Evolutionary conservation across 768 basidiomycete genomes (phyloP).

Genomic region (Lactifluus piperatus): DNA sequence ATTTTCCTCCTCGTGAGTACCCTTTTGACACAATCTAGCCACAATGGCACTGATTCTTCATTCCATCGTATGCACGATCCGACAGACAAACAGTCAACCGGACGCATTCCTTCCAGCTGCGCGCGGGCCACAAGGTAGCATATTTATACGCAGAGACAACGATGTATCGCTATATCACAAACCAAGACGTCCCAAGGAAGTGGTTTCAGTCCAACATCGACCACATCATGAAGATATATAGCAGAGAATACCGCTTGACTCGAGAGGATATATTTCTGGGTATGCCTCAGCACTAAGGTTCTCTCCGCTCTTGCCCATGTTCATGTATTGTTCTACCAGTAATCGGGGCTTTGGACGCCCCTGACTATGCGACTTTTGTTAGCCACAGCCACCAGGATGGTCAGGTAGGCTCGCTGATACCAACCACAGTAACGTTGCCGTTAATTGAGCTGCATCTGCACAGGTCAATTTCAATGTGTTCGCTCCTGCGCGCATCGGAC

Average conservation of each 20-base stretch:
- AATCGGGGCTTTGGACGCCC: slow-evolving; percentile 61
- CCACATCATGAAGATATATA: slow-evolving; percentile 50
- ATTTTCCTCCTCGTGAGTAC: slow-evolving; percentile 26
- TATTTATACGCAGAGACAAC: slow-evolving; percentile 63
- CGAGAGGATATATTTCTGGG: slow-evolving; percentile 31
- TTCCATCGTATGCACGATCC: background rate
- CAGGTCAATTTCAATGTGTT: slow-evolving; percentile 68
- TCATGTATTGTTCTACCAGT: slow-evolving; percentile 28
- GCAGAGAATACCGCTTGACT: slow-evolving; percentile 27
- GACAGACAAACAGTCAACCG: slow-evolving; percentile 40
- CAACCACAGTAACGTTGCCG: background rate
- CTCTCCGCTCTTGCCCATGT: slow-evolving; percentile 5
- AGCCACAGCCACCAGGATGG: slow-evolving; percentile 61
- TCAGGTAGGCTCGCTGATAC: slow-evolving; percentile 29
- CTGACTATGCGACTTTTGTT: slow-evolving; percentile 68
- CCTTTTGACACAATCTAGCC: background rate
- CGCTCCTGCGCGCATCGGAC: slow-evolving; percentile 37
- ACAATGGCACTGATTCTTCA: background rate
- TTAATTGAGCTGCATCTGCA: slow-evolving; percentile 5
- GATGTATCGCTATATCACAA: slow-evolving; percentile 57
- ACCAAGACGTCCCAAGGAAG: slow-evolving; percentile 50
- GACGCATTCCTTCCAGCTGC: slow-evolving; percentile 51
- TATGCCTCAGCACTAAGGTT: slow-evolving; percentile 20
- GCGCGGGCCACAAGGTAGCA: slow-evolving; percentile 56
- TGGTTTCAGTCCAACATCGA: slow-evolving; percentile 72